phyloP scores from a whole-genome alignment of 2,329 filamentous ascomycete species.

The Sphaceloma murrayae region DNA sequence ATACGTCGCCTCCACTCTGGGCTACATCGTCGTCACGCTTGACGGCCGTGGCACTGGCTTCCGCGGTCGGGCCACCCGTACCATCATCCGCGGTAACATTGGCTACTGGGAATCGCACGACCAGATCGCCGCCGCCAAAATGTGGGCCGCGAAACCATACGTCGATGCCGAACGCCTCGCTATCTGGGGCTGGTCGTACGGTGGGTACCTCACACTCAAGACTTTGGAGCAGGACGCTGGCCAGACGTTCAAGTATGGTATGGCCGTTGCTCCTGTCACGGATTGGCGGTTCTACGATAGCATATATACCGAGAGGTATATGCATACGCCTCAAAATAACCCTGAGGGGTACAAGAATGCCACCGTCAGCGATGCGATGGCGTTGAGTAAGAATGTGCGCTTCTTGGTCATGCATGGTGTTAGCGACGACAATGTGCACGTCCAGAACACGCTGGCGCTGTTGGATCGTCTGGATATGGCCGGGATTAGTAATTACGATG shows the following conservation, averaged over 20 bases:
- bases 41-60: constrained; percentile 90
- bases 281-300: constrained; percentile 94
- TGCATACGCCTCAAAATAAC: constrained; percentile 88
- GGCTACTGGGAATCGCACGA: constrained; percentile 78
- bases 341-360: constrained; percentile 63
- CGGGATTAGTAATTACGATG: constrained; percentile 83
- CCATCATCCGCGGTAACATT: constrained; percentile 71
- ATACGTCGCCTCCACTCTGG: constrained; percentile 73
- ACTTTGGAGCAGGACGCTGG: constrained; percentile 87
- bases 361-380: constrained; percentile 62
- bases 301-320: constrained; percentile 93
- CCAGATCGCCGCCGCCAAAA: constrained; percentile 81
- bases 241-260: constrained; percentile 85
- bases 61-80: constrained; percentile 73
- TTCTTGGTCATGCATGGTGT: constrained; percentile 95
- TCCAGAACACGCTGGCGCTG: constrained; percentile 84
- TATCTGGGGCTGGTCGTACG: constrained; percentile 98
- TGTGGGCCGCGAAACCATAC: constrained; percentile 72
- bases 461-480: constrained; percentile 77
- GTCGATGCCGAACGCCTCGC: constrained; percentile 74
- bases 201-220: constrained; percentile 91
- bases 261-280: constrained; percentile 97
- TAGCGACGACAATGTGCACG: constrained; percentile 95
- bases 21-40: constrained; percentile 89
- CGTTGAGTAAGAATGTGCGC: constrained; percentile 65